Evolutionary conservation across 208 protist genomes (phyloP), one percentile per base, ranked within the genome.

Genomic region (Leishmania lainsoni): DNA sequence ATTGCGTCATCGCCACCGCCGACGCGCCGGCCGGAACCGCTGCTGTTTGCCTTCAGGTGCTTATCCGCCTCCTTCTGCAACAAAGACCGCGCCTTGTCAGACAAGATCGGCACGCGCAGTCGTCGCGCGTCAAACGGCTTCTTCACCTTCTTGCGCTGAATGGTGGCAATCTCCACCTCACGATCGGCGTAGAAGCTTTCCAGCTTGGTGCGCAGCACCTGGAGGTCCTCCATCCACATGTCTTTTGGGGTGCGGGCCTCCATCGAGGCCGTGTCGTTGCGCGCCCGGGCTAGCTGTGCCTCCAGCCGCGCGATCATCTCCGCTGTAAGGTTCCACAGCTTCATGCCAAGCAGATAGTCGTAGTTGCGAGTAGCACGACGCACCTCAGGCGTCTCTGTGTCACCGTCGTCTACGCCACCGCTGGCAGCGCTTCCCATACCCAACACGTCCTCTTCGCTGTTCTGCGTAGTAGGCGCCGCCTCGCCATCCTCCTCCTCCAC

Each of bases 291-390:
- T 76, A 95, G 83, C 91, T 99, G 92, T 61, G 89, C 88, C 81
- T 96, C 85, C 59, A 99, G 92, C 75, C 96, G 83, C 49, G 96
- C 87, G 32, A 99, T 98, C 88, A 98, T 96, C 91, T 99, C 99
- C 58, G 90, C 61, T 45, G 99, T 99, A 35, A 99, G 89, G 73
- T 76, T 97, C 98, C 97, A 99, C 59, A 99, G 83, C 78, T 98
- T 95, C 98, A 99, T 99, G 58, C 89, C 92, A 3, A 99, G 94
- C 26, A 99, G 94, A 90, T 99, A 99, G 89, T 99, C 97, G 90
- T 99, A 99, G 74, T 96, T 98, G 20, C 89, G 87, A 49, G 87
- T 86, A 9, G 90, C 93, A 14, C 87, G 86, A 58, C 85, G 80
- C 76, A 94, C 75, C 87, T 97, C 92, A 14, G 92, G 90, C 26